Percentiles rank a stretch among this genome's conserved stretches.
phyloP scores from a whole-genome alignment of 805 yeast species.

The Candida odintsovae region DNA sequence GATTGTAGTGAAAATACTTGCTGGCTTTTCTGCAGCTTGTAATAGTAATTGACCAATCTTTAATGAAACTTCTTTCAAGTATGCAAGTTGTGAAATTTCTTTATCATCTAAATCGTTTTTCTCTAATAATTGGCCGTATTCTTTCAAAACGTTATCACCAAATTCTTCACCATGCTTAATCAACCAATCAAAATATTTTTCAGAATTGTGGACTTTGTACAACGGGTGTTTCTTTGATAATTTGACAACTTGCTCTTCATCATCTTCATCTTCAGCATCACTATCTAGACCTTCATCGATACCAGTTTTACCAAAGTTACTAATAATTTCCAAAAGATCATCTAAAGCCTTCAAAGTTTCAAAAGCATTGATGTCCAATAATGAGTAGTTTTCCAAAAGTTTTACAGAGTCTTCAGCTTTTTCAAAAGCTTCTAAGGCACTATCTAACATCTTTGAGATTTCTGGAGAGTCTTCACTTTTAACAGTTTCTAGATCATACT shows the following conservation, averaged over 20 bases:
- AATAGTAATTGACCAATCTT: constrained; percentile 58
- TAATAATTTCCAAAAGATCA: constrained; percentile 62
- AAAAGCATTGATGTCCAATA: constrained; percentile 37
- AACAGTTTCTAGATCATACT: constrained; percentile 38
- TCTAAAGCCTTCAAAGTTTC: constrained; percentile 55
- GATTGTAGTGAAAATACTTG: constrained; percentile 47
- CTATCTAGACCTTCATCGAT: constrained; percentile 56
- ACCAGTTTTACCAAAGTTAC: constrained; percentile 54
- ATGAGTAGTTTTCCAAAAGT: constrained; percentile 22
- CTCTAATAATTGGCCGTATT: constrained; percentile 11
- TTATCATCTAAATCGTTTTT: constrained; percentile 9
- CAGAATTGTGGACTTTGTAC: constrained; percentile 30
- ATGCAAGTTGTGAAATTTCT: constrained; percentile 16
- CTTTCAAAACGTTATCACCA: constrained; percentile 15
- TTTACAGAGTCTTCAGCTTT: constrained; percentile 29
- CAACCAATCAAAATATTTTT: constrained; percentile 49
- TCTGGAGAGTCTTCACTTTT: constrained; percentile 23
- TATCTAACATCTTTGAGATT: constrained; percentile 37
- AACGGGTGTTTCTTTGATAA: constrained; percentile 53
- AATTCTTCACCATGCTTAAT: constrained; percentile 21
- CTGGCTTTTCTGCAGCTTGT: constrained; percentile 59
- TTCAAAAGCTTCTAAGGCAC: constrained; percentile 42
- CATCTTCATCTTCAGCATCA: constrained; percentile 41
- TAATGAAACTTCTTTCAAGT: constrained; percentile 37
- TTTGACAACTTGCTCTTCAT: constrained; percentile 28